Percentiles rank a stretch among this genome's conserved stretches.
Evolutionary conservation across 2,329 filamentous ascomycete species (phyloP).

Genomic region (Didymosphaeria variabile): DNA sequence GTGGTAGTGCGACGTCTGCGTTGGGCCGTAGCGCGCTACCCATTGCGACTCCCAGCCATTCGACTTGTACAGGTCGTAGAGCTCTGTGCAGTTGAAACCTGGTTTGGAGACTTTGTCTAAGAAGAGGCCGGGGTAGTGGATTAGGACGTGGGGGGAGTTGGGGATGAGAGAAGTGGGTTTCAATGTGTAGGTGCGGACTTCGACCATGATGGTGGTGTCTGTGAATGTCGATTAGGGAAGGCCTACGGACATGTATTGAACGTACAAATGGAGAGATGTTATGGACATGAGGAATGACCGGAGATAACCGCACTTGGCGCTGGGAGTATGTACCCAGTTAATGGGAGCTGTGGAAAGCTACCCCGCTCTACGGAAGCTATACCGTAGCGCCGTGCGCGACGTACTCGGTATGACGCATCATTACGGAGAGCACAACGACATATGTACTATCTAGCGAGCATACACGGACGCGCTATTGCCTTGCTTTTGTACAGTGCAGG

Average conservation of each 20-base stretch:
- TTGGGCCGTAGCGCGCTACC: conserved; percentile 66
- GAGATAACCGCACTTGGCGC: background rate
- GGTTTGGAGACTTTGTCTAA: conserved; percentile 28
- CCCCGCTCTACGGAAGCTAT: conserved; percentile 3
- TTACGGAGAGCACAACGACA: background rate
- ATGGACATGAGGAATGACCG: background rate
- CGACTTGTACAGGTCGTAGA: conserved; percentile 56
- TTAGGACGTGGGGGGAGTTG: conserved; percentile 55
- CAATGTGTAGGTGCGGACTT: conserved; percentile 34
- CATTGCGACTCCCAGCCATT: conserved; percentile 65
- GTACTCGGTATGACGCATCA: background rate
- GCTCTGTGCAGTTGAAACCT: conserved; percentile 36
- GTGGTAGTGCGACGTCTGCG: conserved; percentile 67
- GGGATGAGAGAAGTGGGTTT: conserved; percentile 50
- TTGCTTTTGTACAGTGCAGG: background rate
- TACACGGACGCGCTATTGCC: background rate
- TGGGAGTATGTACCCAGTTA: background rate
- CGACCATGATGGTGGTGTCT: conserved; percentile 17
- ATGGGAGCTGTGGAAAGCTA: background rate
- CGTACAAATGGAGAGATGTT: background rate
- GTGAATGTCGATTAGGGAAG: background rate
- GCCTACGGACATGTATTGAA: background rate
- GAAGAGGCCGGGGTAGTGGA: conserved; percentile 62
- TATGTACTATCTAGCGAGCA: background rate
- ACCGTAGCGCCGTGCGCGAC: background rate